Conservation (phyloP, 805 yeast species). For the Lachancea dasiensis region DNA sequence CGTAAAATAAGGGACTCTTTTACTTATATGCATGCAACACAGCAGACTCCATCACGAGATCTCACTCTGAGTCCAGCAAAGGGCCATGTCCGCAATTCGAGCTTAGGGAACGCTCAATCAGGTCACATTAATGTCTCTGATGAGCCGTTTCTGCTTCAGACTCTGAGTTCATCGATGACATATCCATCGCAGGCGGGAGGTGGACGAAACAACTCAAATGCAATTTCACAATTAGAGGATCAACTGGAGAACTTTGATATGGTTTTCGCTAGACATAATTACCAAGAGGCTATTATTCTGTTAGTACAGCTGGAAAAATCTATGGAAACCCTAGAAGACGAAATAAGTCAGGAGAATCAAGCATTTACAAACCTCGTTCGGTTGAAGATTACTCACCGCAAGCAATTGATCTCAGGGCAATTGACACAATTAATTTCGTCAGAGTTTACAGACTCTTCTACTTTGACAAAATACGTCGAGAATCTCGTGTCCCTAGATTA, state of each 20-base stretch:
- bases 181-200: constrained; percentile 52
- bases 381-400: constrained; percentile 31
- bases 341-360: constrained; percentile 27
- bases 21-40: constrained; percentile 35
- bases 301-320: constrained; percentile 32
- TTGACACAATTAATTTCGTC: constrained; percentile 33
- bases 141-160: constrained; percentile 43
- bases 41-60: constrained; percentile 28
- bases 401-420: constrained; percentile 29
- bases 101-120: constrained; percentile 6
- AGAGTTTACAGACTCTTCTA: constrained; percentile 25
- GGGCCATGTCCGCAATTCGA: constrained; percentile 28
- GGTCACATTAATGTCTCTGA: constrained; percentile 13
- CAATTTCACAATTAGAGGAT: constrained; percentile 51
- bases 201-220: constrained; percentile 37
- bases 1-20: constrained; percentile 41
- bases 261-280: constrained; percentile 54
- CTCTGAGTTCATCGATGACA: constrained; percentile 55
- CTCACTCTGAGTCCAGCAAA: constrained; percentile 31
- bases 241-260: constrained; percentile 65
- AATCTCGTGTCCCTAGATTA: constrained; percentile 38
- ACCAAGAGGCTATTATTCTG: constrained; percentile 37
- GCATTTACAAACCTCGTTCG: constrained; percentile 31
- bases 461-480: constrained; percentile 24
- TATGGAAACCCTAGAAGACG: constrained; percentile 13